phyloP scores from a whole-genome alignment of 129 eudicot species.

The Centella asiatica region DNA sequence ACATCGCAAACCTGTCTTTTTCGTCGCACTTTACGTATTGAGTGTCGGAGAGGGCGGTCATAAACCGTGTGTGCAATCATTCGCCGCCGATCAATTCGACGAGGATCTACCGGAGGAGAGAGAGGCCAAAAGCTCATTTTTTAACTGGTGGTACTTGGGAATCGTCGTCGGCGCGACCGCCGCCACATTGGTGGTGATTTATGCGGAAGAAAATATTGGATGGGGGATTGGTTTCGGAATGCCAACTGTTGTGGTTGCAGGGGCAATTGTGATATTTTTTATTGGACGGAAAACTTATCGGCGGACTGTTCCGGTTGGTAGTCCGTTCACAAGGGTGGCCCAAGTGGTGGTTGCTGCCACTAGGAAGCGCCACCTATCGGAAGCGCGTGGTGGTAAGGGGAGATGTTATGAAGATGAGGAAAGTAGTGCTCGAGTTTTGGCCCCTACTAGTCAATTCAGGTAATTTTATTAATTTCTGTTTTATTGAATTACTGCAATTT shows the following conservation, averaged over 20 bases:
- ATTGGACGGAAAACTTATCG: constrained; percentile 34
- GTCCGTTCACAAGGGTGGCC: constrained; percentile 56
- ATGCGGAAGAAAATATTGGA: constrained; percentile 44
- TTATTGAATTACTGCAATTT: too few relatives aligned
- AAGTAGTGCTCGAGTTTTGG: constrained; percentile 18
- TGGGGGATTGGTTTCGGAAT: constrained; percentile 58
- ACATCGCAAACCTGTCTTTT: constrained; percentile 31
- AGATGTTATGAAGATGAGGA: constrained; percentile 26
- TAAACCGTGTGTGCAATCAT: constrained; percentile 74
- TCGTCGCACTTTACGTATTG: constrained; percentile 52
- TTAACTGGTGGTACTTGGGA: constrained; percentile 88
- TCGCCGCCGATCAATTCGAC: constrained; percentile 78
- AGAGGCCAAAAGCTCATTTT: constrained; percentile 63
- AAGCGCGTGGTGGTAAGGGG: neutral
- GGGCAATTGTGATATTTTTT: constrained; percentile 37
- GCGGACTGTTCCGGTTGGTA: constrained; percentile 34
- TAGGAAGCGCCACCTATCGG: constrained; percentile 30
- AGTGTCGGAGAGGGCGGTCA: constrained; percentile 71
- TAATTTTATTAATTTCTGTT: neutral
- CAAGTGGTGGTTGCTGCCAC: constrained; percentile 50
- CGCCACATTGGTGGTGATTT: constrained; percentile 35
- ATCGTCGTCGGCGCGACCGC: constrained; percentile 40
- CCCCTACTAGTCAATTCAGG: constrained; percentile 43
- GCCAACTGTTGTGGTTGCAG: constrained; percentile 41
- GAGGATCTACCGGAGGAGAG: constrained; percentile 38